These are phyloP conservation scores for Lanmaoa rubissima DNA, from an alignment of 768 basidiomycete species.

Conservation along the genomic window DNA sequence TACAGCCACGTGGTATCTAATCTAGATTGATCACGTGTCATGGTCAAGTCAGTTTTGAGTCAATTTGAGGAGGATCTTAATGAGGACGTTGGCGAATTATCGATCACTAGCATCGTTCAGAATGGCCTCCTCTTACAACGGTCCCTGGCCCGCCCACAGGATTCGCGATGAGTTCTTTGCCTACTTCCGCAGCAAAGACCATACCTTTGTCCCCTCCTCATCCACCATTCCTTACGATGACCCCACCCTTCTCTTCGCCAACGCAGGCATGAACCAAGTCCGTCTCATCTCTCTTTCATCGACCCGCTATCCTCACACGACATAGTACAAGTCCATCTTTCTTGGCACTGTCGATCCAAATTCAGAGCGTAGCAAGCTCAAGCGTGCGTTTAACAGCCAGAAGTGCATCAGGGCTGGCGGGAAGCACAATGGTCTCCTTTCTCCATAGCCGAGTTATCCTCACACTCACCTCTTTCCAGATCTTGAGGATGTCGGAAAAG, in stretches of 20 bases:
- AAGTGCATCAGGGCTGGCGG: slow-evolving; percentile 99
- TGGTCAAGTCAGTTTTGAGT: background rate
- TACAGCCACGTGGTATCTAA: slow-evolving; percentile 18
- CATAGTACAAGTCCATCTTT: slow-evolving; percentile 93
- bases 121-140: slow-evolving; percentile 32
- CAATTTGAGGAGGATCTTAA: background rate
- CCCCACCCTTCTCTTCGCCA: slow-evolving; percentile 95
- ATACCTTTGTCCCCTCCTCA: slow-evolving; percentile 89
- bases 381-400: slow-evolving; percentile 93
- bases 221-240: slow-evolving; percentile 96
- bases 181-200: slow-evolving; percentile 76
- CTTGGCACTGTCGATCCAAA: slow-evolving; percentile 97
- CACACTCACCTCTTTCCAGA: slow-evolving; percentile 47
- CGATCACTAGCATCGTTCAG: slow-evolving; percentile 23
- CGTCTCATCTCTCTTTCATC: slow-evolving; percentile 10
- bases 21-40: slow-evolving; percentile 8
- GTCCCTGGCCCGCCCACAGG: slow-evolving; percentile 74
- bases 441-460: background rate
- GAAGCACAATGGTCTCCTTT: slow-evolving; percentile 86
- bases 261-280: slow-evolving; percentile 97
- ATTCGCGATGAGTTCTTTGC: slow-evolving; percentile 90
- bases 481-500: slow-evolving; percentile 97
- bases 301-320: slow-evolving; percentile 11
- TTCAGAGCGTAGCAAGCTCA: slow-evolving; percentile 86
- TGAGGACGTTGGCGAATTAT: slow-evolving; percentile 15